Evolutionary conservation across 2,329 filamentous ascomycete genomes (phyloP).

Genomic region (Pyricularia pennisetigena): DNA sequence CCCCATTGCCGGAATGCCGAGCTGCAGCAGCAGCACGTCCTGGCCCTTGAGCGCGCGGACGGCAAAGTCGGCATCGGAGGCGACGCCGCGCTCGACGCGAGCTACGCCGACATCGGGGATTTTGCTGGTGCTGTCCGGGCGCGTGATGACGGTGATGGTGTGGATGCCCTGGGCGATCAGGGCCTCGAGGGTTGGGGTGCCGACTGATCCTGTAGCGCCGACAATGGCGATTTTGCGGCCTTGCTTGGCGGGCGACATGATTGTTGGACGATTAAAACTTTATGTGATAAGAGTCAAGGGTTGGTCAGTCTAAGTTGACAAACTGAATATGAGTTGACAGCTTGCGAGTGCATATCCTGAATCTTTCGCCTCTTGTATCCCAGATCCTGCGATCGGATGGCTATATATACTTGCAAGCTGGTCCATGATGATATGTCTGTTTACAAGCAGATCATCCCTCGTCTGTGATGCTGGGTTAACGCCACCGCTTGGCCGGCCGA

Average conservation of each 20-base stretch:
- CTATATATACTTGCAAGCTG: too few relatives aligned
- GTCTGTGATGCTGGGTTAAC: too few relatives aligned
- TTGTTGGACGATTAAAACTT: neutral
- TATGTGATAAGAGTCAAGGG: neutral
- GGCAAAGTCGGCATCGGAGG: slow-evolving; percentile 13
- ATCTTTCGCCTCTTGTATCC: too few relatives aligned
- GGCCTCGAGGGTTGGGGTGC: slow-evolving; percentile 23
- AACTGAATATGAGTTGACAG: too few relatives aligned
- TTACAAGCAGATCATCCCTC: too few relatives aligned
- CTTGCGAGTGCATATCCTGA: too few relatives aligned
- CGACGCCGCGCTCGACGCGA: slow-evolving; percentile 25
- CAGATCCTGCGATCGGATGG: too few relatives aligned
- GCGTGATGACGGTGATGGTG: slow-evolving; percentile 38
- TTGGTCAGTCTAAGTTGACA: neutral
- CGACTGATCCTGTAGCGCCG: slow-evolving; percentile 26
- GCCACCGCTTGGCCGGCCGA: too few relatives aligned
- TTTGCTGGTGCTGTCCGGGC: slow-evolving; percentile 26
- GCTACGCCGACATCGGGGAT: slow-evolving; percentile 30
- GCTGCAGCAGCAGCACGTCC: slow-evolving; percentile 8
- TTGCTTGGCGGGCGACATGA: slow-evolving; percentile 1
- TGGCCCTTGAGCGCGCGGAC: slow-evolving; percentile 12
- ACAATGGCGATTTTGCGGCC: slow-evolving; percentile 18
- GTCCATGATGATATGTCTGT: too few relatives aligned
- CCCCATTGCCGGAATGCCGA: slow-evolving; percentile 20
- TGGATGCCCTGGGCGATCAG: slow-evolving; percentile 33